phyloP scores from a whole-genome alignment of 176 grass and related monocot species.

The Microstegium vimineum region DNA sequence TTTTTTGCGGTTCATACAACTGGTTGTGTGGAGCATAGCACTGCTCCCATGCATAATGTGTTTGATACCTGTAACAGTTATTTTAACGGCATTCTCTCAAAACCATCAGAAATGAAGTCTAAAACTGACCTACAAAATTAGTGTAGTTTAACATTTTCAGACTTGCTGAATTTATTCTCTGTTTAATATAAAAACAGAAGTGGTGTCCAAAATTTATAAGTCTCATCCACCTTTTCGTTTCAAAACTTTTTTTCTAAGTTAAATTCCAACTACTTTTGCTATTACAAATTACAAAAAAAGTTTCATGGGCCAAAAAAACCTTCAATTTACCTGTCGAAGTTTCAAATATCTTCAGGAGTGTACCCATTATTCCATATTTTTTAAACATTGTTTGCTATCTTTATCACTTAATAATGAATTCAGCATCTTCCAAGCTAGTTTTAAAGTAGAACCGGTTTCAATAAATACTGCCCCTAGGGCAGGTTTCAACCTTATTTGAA shows the following conservation, averaged over 20 bases:
- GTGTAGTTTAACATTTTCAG: neutral
- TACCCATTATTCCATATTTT: neutral
- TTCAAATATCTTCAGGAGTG: neutral
- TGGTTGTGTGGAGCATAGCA: neutral
- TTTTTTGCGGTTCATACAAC: neutral
- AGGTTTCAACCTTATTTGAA: neutral
- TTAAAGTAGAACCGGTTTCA: neutral
- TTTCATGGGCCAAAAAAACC: neutral
- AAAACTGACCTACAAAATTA: neutral
- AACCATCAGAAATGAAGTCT: neutral
- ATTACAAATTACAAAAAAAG: neutral
- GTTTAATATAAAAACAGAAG: neutral
- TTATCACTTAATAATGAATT: neutral
- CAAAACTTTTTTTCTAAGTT: neutral
- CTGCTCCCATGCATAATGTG: neutral
- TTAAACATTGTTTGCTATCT: neutral
- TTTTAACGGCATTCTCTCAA: neutral
- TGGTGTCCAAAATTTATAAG: neutral
- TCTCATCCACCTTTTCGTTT: neutral
- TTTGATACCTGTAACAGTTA: neutral
- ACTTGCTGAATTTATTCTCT: neutral
- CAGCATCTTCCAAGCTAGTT: neutral
- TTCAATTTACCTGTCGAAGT: neutral
- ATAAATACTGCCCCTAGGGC: neutral
- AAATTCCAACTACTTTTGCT: neutral